Evolutionary conservation across 352 stramenopile species (phyloP).

Genomic region (Thalassiosira livingstoniorum): DNA sequence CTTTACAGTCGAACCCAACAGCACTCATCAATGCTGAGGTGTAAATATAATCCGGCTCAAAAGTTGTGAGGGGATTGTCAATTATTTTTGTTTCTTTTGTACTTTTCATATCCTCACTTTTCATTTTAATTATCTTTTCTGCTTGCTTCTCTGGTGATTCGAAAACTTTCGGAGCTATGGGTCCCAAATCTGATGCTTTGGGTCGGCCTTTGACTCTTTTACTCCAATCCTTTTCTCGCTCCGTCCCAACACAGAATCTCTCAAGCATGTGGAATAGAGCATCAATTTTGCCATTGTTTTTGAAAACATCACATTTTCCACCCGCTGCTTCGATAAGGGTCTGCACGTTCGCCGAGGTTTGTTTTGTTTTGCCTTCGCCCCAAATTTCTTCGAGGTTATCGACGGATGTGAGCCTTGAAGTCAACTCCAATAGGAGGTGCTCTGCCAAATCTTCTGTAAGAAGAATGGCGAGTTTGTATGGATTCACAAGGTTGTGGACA

Average conservation of each 20-base stretch:
- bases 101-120: background rate
- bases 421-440: constrained; percentile 33
- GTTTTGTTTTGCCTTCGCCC: constrained; percentile 28
- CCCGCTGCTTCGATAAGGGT: constrained; percentile 26
- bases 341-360: constrained; percentile 26
- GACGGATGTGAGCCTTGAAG: constrained; percentile 18
- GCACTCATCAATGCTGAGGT: constrained; percentile 24
- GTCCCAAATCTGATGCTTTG: constrained; percentile 17
- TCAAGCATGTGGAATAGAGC: constrained; percentile 49
- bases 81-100: constrained; percentile 17
- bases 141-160: constrained; percentile 30
- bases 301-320: constrained; percentile 4
- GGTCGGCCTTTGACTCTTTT: background rate
- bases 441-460: constrained; percentile 38
- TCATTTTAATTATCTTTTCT: constrained; percentile 19
- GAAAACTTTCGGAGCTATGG: constrained; percentile 8
- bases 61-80: constrained; percentile 12
- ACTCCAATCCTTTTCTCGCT: constrained; percentile 32
- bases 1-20: constrained; percentile 17
- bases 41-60: constrained; percentile 27
- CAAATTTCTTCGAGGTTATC: constrained; percentile 13
- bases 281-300: constrained; percentile 30
- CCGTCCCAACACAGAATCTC: constrained; percentile 28
- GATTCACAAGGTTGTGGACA: constrained; percentile 12
- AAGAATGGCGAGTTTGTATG: constrained; percentile 19